These are phyloP conservation scores for Fusarium palustre DNA, from an alignment of 2,329 filamentous ascomycete genomes.

Conservation along the genomic window DNA sequence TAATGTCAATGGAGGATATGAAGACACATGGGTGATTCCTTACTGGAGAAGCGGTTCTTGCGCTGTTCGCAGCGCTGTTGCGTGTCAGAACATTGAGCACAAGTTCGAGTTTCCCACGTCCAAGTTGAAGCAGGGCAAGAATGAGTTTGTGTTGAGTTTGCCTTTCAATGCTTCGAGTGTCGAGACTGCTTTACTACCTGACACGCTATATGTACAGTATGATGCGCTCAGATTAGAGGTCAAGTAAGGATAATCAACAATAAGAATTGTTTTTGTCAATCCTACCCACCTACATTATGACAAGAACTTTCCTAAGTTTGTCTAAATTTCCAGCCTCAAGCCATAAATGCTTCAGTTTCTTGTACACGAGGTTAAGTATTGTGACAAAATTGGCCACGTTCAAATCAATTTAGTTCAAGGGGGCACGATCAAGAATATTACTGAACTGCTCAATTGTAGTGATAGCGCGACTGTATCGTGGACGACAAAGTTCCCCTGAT, in stretches of 20 bases:
- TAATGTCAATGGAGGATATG: constrained; percentile 51
- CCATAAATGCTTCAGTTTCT: too few relatives aligned
- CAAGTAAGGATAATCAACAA: background rate
- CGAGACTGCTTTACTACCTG: constrained; percentile 66
- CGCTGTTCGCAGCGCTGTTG: constrained; percentile 67
- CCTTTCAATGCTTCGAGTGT: constrained; percentile 69
- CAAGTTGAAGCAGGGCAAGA: constrained; percentile 60
- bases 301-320: too few relatives aligned
- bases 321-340: too few relatives aligned
- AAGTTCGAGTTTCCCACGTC: constrained; percentile 66
- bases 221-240: constrained; percentile 71
- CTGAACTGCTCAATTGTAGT: too few relatives aligned
- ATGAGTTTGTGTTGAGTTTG: constrained; percentile 66
- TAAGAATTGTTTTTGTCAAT: background rate
- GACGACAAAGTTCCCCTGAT: too few relatives aligned
- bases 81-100: constrained; percentile 69
- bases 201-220: constrained; percentile 71
- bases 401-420: too few relatives aligned
- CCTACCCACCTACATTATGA: too few relatives aligned
- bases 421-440: too few relatives aligned
- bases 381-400: too few relatives aligned
- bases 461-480: too few relatives aligned
- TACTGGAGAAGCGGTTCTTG: constrained; percentile 60
- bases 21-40: constrained; percentile 67
- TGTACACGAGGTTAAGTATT: too few relatives aligned